Base-by-base conservation (phyloP, 352 stramenopile genomes). In the Phytophthora pluvialis region DNA sequence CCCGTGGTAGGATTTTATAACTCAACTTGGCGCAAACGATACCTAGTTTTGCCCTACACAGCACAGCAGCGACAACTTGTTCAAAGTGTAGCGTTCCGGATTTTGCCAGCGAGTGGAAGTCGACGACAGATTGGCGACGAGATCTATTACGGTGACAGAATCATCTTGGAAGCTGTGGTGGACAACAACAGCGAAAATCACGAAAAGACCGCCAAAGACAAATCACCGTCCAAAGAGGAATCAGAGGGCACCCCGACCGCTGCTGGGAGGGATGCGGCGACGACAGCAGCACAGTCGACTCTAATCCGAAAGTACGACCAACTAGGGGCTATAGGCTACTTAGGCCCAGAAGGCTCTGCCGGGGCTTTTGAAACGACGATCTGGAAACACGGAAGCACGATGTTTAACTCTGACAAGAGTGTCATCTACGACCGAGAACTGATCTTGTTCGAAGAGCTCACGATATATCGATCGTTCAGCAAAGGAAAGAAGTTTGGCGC, bases 361-460 rank as follows among this genome's bases (percentile, higher is more conserved):
- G 87, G 87, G 3, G 52, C 72, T 1, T 94, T 94, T 52, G 79
- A 94, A 55, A 94, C 85, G n/a, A 87, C 82, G 5, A 90, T 95
- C 33, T 95, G 85, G 85, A 91, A 92, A 40, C 78, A 93, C 43
- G 85, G 85, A 18, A 92, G 77, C 26, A 88, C 77, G 7, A 88
- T 91, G 59, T 93, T 95, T 55, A 95, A 95, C 46, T 91, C 83
- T 6, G 85, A 93, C 33, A 82, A 87, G 18, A 90, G 77, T 31
- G 75, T 83, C 8, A 85, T 95, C 13, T 89, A 86, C 43, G 80
- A 94, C 57, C 82, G 85, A 36, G 87, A 95, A 35, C 58, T 86
- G 5, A 86, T 95, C 26, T 82, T 90, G 31, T 67, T 95, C 3
- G 87, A 95, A 63, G 87, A 91, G 40, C 60, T 95, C 15, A 94